Evolutionary conservation across 169 alveolate species (phyloP), one percentile per base, ranked within the genome.

Genomic region (Plasmodium adleri): DNA sequence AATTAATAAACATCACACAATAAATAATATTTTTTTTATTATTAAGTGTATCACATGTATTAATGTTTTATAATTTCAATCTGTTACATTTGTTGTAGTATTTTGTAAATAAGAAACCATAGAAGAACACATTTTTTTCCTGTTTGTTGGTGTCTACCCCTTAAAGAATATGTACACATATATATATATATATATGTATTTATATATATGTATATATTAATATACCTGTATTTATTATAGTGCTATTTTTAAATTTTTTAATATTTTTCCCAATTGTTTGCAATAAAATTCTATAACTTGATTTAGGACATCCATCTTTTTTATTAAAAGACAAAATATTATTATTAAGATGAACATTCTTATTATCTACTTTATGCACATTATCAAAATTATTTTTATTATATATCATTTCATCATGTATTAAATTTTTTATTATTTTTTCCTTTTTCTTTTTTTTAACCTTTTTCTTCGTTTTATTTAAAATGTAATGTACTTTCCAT

Each of bases 221-320:
- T 24, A 45, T 78, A 78, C 89, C 89, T 26, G 89, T 22, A 66
- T 78, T 78, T 78, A 78, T 66, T 17, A 78, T 26, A 13, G 89
- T 78, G 15, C 78, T 59, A 54, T 52, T 78, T 58, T 24, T 45
- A 10, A 67, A 72, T 47, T 13, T 32, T 63, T 45, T 67, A 26
- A 78, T 59, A 26, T 78, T 78, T 39, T 43, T 32, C 13, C 28
- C 28, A 26, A 78, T 52, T 13, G 45, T 64, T 5, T 78, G 50
- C 3, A 78, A 58, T 6, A 78, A 71, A 7, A 15, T 47, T 22
- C 49, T 78, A 52, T 78, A 78, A 66, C 62, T 22, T 10, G 74
- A 66, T 49, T 17, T 66, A 50, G 15, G 15, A 8, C 52, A 64
- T 15, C 43, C 49, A 13, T 28, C 47, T 7, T 5, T 26, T n/a